A percentile compares a stretch with the other conserved stretches of the same genome.
Conservation (phyloP, 1,139 yeast genomes). For the Saccharomyces hybrid region DNA sequence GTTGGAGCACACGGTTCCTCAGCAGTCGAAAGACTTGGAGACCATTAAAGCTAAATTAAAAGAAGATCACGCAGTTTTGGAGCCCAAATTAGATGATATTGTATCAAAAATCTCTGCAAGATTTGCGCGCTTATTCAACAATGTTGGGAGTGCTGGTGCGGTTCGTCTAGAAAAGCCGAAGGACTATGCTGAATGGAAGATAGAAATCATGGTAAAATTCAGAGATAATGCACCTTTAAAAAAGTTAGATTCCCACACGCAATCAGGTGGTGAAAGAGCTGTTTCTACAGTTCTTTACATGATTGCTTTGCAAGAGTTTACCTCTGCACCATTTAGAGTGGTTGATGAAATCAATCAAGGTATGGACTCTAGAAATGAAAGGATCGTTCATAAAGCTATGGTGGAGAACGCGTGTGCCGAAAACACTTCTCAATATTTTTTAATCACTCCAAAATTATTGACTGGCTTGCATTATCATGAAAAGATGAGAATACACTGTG, state of each 20-base stretch:
- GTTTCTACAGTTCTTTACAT: constrained; percentile 87
- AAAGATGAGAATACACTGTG: constrained; percentile 82
- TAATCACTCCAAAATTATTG: constrained; percentile 86
- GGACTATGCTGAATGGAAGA: constrained; percentile 67
- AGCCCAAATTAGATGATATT: constrained; percentile 45
- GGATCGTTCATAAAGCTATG: constrained; percentile 77
- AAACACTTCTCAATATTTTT: constrained; percentile 64
- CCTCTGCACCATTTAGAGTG: constrained; percentile 86
- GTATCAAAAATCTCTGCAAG: constrained; percentile 50
- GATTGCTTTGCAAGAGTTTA: constrained; percentile 85
- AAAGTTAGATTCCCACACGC: constrained; percentile 73
- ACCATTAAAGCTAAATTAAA: constrained; percentile 36
- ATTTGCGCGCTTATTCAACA: constrained; percentile 57
- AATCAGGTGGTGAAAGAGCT: constrained; percentile 97
- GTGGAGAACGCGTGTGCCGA: constrained; percentile 75
- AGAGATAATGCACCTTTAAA: constrained; percentile 66
- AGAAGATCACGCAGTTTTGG: constrained; percentile 44
- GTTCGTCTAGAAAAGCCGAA: constrained; percentile 52
- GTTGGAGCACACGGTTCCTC: constrained; percentile 28
- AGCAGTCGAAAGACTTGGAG: constrained; percentile 26
- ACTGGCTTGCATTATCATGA: constrained; percentile 73
- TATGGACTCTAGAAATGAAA: constrained; percentile 92
- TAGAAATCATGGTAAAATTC: constrained; percentile 80
- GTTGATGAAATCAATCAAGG: constrained; percentile 99
- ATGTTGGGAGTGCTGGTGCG: constrained; percentile 81